A percentile compares a stretch with the other conserved stretches of the same genome.
Conservation (phyloP, 2,329 filamentous ascomycete species). For the Simplicillium sp. region DNA sequence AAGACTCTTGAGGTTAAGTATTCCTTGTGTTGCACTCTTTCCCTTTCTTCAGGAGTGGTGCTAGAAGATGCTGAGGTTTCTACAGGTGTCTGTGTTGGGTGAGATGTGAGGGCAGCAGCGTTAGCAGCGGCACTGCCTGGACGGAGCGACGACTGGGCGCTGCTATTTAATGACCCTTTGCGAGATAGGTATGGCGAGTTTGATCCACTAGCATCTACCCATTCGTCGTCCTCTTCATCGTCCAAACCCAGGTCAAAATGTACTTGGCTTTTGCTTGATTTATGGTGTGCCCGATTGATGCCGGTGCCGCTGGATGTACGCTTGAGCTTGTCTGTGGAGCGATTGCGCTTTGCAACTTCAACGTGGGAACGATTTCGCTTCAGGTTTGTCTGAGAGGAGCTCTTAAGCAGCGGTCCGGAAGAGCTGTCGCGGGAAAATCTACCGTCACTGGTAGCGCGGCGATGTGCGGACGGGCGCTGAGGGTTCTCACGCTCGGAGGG, state of each 20-base stretch:
- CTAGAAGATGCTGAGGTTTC: constrained; percentile 11
- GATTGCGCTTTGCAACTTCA: constrained; percentile 42
- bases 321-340: constrained; percentile 42
- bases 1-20: constrained; percentile 60
- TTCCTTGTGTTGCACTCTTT: constrained; percentile 46
- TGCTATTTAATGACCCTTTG: constrained; percentile 39
- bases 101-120: constrained; percentile 11
- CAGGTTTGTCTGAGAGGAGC: constrained; percentile 42
- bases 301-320: constrained; percentile 41
- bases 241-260: constrained; percentile 55
- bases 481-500: constrained; percentile 7
- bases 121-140: constrained; percentile 18
- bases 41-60: constrained; percentile 24
- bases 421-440: constrained; percentile 37
- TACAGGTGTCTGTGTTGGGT: constrained; percentile 24
- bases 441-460: constrained; percentile 40
- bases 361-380: constrained; percentile 53
- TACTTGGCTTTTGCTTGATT: constrained; percentile 38
- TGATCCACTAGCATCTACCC: constrained; percentile 57
- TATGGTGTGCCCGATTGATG: constrained; percentile 31
- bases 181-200: constrained; percentile 46
- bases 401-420: constrained; percentile 39
- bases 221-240: constrained; percentile 43
- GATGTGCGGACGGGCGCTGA: constrained; percentile 24
- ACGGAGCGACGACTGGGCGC: constrained; percentile 36